Evolutionary conservation across 305 asterid genomes (phyloP).

Genomic region (Coffea humblotiana): DNA sequence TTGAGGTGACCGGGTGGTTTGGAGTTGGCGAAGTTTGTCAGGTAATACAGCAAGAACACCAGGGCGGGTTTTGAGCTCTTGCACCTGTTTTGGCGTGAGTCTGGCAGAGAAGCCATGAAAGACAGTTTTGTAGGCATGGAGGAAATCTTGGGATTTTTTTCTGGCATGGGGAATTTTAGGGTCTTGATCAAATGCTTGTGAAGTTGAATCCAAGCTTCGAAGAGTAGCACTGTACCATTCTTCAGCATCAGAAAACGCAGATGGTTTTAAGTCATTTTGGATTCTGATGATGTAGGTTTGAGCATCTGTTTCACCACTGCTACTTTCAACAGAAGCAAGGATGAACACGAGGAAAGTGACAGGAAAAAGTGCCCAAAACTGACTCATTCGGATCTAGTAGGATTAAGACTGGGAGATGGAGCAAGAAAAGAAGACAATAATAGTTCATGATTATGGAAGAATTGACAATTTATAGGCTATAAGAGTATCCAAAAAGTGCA

Average conservation of each 20-base stretch:
- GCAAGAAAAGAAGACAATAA: background rate
- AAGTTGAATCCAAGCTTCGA: slow-evolving; percentile 35
- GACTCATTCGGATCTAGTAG: background rate
- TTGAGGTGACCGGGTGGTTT: slow-evolving; percentile 66
- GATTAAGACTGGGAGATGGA: background rate
- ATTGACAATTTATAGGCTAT: background rate
- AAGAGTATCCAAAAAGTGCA: background rate
- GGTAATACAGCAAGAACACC: slow-evolving; percentile 61
- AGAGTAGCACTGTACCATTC: slow-evolving; percentile 79
- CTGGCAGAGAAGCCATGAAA: slow-evolving; percentile 76
- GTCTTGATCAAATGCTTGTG: slow-evolving; percentile 17
- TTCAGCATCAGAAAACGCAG: slow-evolving; percentile 48
- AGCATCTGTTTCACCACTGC: background rate
- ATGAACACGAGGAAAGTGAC: background rate
- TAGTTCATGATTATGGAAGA: background rate
- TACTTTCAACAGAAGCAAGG: background rate
- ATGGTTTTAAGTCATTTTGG: slow-evolving; percentile 61
- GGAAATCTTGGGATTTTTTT: slow-evolving; percentile 25
- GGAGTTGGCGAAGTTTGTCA: slow-evolving; percentile 61
- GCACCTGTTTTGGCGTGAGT: slow-evolving; percentile 51
- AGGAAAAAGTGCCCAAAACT: background rate
- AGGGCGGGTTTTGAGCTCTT: slow-evolving; percentile 35
- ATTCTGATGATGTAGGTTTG: slow-evolving; percentile 66
- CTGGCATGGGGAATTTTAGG: background rate
- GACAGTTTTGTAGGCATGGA: slow-evolving; percentile 66